Evolutionary conservation across 2,329 filamentous ascomycete species (phyloP).

Genomic region (Arthrobotrys megalospora): DNA sequence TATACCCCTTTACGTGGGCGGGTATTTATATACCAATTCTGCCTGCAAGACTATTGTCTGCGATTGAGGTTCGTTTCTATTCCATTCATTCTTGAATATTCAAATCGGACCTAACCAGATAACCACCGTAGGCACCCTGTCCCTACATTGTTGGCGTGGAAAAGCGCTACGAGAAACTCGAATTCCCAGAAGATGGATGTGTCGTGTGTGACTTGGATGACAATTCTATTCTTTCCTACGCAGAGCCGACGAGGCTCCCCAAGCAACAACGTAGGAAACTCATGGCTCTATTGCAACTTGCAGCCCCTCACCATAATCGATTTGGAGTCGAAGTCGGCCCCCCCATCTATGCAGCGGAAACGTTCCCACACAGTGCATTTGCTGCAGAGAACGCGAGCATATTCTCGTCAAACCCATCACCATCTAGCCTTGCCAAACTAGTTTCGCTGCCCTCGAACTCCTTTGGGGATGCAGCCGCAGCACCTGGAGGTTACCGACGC

Average conservation of each 20-base stretch:
- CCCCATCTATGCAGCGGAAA: constrained; percentile 91
- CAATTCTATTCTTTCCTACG: constrained; percentile 88
- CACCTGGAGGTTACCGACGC: constrained; percentile 71
- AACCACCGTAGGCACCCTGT: constrained; percentile 80
- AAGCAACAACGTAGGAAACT: constrained; percentile 92
- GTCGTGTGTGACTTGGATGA: constrained; percentile 94
- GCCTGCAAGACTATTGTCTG: constrained; percentile 87
- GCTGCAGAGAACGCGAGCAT: constrained; percentile 86
- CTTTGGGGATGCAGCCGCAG: constrained; percentile 79
- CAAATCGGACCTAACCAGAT: constrained; percentile 7
- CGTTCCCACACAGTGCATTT: constrained; percentile 91
- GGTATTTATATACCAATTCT: constrained; percentile 95
- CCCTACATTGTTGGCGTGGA: constrained; percentile 98
- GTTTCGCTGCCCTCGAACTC: constrained; percentile 90
- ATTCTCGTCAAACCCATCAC: constrained; percentile 79
- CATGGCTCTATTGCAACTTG: constrained; percentile 86
- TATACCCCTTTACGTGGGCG: constrained; percentile 93
- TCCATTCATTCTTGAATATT: background rate
- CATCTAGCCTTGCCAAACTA: constrained; percentile 84
- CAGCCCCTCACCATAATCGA: constrained; percentile 88
- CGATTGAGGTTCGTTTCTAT: constrained; percentile 72
- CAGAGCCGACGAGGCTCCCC: constrained; percentile 82
- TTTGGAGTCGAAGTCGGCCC: constrained; percentile 90
- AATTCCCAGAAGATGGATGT: constrained; percentile 94
- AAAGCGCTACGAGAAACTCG: constrained; percentile 86